These are phyloP conservation scores for Sungouiozyma intestinalis DNA, from an alignment of 805 yeast genomes.

Conservation along the genomic window DNA sequence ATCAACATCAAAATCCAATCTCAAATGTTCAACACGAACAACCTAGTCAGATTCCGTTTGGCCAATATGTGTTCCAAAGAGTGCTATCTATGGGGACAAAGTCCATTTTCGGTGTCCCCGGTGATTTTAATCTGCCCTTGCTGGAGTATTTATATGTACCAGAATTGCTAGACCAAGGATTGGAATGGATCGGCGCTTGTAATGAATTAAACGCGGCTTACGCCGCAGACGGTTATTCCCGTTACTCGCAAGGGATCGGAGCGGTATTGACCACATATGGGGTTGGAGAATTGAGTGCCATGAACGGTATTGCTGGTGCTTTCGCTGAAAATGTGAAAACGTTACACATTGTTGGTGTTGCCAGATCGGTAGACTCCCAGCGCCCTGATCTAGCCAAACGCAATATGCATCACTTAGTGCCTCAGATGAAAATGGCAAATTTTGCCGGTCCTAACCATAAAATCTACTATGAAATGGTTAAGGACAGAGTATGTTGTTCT, in stretches of 20 bases:
- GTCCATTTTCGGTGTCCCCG: conserved; percentile 70
- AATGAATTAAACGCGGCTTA: conserved; percentile 87
- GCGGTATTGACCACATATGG: conserved; percentile 64
- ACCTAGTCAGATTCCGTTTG: conserved; percentile 35
- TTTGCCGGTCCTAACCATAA: conserved; percentile 49
- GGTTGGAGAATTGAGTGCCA: conserved; percentile 80
- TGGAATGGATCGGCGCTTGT: conserved; percentile 74
- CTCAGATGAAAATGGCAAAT: conserved; percentile 34
- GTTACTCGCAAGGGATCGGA: conserved; percentile 52
- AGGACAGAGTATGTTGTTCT: conserved; percentile 44
- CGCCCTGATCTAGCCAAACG: conserved; percentile 11
- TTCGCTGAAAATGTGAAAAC: conserved; percentile 73
- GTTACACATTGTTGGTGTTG: conserved; percentile 68
- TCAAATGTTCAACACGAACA: not conserved
- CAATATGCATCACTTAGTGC: conserved; percentile 53
- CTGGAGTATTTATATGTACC: conserved; percentile 54
- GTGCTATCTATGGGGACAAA: conserved; percentile 43
- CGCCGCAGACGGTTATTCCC: conserved; percentile 82
- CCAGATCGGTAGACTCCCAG: conserved; percentile 7
- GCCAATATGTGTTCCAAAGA: conserved; percentile 55
- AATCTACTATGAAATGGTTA: conserved; percentile 55
- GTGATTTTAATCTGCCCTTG: conserved; percentile 59
- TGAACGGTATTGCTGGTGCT: conserved; percentile 76
- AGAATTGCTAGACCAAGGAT: conserved; percentile 15
- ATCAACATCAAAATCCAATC: not conserved